phyloP scores from a whole-genome alignment of 164 flowering plant genomes.

The Vitis cinerea region DNA sequence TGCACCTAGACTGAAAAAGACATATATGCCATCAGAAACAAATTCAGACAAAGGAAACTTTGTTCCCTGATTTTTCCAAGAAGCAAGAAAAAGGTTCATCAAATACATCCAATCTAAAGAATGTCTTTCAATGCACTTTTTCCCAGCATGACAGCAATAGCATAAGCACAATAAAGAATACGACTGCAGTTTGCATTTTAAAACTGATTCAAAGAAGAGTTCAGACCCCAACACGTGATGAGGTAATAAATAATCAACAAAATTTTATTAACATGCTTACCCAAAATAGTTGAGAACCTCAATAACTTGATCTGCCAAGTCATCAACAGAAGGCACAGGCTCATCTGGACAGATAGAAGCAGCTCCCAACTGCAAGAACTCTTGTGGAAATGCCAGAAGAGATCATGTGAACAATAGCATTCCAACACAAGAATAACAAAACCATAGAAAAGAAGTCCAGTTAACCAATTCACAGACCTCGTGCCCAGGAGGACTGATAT shows the following conservation, averaged over 20 bases:
- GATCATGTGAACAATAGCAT: slow-evolving; percentile 22
- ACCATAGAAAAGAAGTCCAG: slow-evolving; percentile 2
- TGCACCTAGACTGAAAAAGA: slow-evolving; percentile 46
- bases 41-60: background rate
- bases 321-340: slow-evolving; percentile 57
- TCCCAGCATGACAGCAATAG: background rate
- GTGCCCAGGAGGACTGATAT: slow-evolving; percentile 87
- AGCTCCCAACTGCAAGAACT: slow-evolving; percentile 83
- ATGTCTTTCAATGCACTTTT: too few relatives aligned
- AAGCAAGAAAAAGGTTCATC: background rate
- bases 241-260: background rate
- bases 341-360: slow-evolving; percentile 46
- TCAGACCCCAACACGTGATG: background rate
- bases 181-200: background rate
- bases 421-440: background rate
- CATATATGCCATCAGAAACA: slow-evolving; percentile 11
- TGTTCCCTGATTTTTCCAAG: background rate
- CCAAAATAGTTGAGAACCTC: slow-evolving; percentile 77
- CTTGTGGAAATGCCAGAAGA: slow-evolving; percentile 36
- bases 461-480: slow-evolving; percentile 54
- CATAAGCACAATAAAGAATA: too few relatives aligned
- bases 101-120: too few relatives aligned
- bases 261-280: slow-evolving; percentile 34
- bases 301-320: slow-evolving; percentile 63
- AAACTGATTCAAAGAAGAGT: background rate